Base-by-base conservation (phyloP, 2,329 filamentous ascomycete genomes). In the Microsporum audouinii region DNA sequence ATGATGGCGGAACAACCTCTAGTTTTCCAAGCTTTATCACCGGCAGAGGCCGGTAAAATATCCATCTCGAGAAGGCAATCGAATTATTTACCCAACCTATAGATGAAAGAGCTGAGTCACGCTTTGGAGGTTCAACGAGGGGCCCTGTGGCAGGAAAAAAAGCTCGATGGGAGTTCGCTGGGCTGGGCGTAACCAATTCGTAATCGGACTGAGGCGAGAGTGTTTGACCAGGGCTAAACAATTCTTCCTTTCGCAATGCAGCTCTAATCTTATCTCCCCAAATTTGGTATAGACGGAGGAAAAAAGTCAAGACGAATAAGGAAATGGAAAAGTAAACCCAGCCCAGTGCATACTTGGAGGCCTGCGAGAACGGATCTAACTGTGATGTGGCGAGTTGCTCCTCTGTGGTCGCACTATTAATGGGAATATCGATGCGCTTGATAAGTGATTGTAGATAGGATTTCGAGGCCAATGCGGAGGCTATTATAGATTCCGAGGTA, bases 221-320 rank as follows among this genome's bases (percentile, higher is more conserved):
- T 23, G 75, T 76, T 66, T 74, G 84, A 80, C 55, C 82, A 65
- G 58, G 78, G 72, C 62, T 72, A 69, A 88, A 81, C 68, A 89
- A 80, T 71, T 89, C 85, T 70, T 94, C 86, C 76, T 95, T 92
- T 77, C 94, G 89, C 63, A 94, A 84, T 64, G 90, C 91, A 66
- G 91, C 88, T 66, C 91, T 84, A 66, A 95, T 89, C 77, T 94
- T 95, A 78, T 96, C 91, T 68, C 91, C 90, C 87, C 90, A 96
- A 67, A 88, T 86, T 73, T 96, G 88, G 80, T 91, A 96, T 70
- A 88, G 80, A 66, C 90, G 85, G 70, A 92, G 79, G 8, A 87
- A 69, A 8, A 88, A 76, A 3, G 91, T 85, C 60, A 84, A 68
- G 33, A 82, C 80, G 65, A 91, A 80, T 63, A 96, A 73, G 58